Base-by-base conservation (phyloP, 371 early-diverging fungal species). In the Mucor lusitanicus region DNA sequence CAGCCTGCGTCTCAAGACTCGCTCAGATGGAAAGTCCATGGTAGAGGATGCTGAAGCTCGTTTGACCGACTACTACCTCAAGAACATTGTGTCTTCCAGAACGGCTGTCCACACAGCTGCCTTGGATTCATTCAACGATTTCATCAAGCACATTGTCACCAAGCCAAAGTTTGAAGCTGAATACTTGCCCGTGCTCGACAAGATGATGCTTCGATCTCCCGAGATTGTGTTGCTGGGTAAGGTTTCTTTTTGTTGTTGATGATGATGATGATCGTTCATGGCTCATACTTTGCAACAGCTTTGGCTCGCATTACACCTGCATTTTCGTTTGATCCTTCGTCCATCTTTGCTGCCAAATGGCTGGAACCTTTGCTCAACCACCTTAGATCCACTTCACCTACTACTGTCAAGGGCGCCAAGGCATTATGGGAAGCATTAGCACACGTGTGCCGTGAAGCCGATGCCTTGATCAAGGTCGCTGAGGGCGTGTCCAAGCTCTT, bases 171-270 rank as follows among this genome's bases (percentile, higher is more conserved):
- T 91, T 58, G 71, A 80, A 57, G 62, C 73, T 25, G 78, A 87
- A 23, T 76, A 86, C 63, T 82, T 81, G 23, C 91, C 85, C 23
- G 85, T 77, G 12, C 66, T 84, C 61, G 91, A 95, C 50, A 90
- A 91, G 60, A 86, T 93, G 74, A 83, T 95, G 71, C 85, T 97
- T 62, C 87, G 97, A 54, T 91, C 95, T 6, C 97, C 97, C 17
- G 97, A 96, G 69, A 79, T 91, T 62, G 91, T 90, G 15, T 84
- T 95, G 55, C 81, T 79, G 70, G 80, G 91, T 88, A 75, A 42
- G 6, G 30, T 33, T 7, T 33, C 8, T 33, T 33, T 3, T 3
- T 3, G 33, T 33, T 7, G 33, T 33, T 33, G 3, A 6, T 6
- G 30, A 30, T 30, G 6, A 30, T 30, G 30, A 2, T 30, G 30